A percentile compares a stretch with the other conserved stretches of the same genome.
Conservation (phyloP, 148 eudicot species). For the Suaeda aralocaspica region DNA sequence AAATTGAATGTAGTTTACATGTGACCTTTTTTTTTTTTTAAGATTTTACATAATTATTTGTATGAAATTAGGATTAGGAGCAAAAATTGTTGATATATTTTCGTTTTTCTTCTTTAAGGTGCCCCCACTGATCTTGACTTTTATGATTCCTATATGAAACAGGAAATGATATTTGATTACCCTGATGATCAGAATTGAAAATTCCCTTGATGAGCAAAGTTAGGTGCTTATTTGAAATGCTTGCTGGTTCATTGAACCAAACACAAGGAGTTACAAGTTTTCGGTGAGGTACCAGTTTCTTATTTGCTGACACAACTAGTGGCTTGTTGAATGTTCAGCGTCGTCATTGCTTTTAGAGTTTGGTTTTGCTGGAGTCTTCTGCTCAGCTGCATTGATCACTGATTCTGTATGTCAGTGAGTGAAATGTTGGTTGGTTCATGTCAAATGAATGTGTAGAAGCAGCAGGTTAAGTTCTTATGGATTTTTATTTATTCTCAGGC, state of each 20-base stretch:
- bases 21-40: neutral
- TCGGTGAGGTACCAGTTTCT: conserved; percentile 16
- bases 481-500: conserved; percentile 5
- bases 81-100: neutral
- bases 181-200: conserved; percentile 27
- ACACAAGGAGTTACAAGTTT: conserved; percentile 1
- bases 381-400: conserved; percentile 15
- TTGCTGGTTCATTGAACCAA: conserved; percentile 8
- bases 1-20: no score
- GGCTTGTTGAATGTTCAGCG: conserved; percentile 13
- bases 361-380: conserved; percentile 18
- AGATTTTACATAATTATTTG: neutral
- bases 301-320: conserved; percentile 9
- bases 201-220: conserved; percentile 2
- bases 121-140: conserved; percentile 14
- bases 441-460: conserved; percentile 16
- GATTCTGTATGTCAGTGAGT: no score
- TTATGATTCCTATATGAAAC: conserved; percentile 17
- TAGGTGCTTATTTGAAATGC: conserved; percentile 22
- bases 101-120: neutral
- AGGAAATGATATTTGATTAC: conserved; percentile 80
- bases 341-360: conserved; percentile 12
- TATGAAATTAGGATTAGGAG: neutral
- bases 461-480: conserved; percentile 1
- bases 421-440: conserved; percentile 12